Evolutionary conservation across 768 basidiomycete genomes (phyloP).

Genomic region (Boletus fagicola): DNA sequence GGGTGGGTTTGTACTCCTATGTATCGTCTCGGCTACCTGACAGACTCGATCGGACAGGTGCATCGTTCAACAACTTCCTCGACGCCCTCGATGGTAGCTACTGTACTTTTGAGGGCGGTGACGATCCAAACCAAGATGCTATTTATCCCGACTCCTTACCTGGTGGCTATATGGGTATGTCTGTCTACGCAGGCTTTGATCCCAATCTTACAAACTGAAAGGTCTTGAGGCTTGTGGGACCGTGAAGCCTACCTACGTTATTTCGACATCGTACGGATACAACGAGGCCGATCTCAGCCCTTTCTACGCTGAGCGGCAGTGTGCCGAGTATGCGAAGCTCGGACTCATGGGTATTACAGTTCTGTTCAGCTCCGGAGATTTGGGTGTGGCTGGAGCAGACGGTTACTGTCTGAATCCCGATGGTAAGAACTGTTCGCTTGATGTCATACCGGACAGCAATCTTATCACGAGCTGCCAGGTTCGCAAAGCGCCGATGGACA

Average conservation of each 20-base stretch:
- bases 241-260: slow-evolving; percentile 38
- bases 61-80: slow-evolving; percentile 39
- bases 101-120: slow-evolving; percentile 38
- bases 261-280: slow-evolving; percentile 44
- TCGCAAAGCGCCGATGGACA: slow-evolving; percentile 45
- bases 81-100: slow-evolving; percentile 38
- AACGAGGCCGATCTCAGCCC: slow-evolving; percentile 38
- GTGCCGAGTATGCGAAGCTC: slow-evolving; percentile 47
- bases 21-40: not conserved
- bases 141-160: slow-evolving; percentile 25
- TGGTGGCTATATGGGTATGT: slow-evolving; percentile 22
- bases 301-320: slow-evolving; percentile 41
- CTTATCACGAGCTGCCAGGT: slow-evolving; percentile 1
- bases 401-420: slow-evolving; percentile 33
- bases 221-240: slow-evolving; percentile 37
- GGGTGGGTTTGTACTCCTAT: slow-evolving; percentile 12
- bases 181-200: not conserved
- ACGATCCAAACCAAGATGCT: slow-evolving; percentile 30
- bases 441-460: not conserved
- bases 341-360: slow-evolving; percentile 38
- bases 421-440: slow-evolving; percentile 12
- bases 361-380: slow-evolving; percentile 34
- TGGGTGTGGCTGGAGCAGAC: slow-evolving; percentile 32
- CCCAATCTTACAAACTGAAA: slow-evolving; percentile 1
- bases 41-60: slow-evolving; percentile 15